Base-by-base conservation (phyloP, 805 yeast species). In the Suhomyces sp. region DNA sequence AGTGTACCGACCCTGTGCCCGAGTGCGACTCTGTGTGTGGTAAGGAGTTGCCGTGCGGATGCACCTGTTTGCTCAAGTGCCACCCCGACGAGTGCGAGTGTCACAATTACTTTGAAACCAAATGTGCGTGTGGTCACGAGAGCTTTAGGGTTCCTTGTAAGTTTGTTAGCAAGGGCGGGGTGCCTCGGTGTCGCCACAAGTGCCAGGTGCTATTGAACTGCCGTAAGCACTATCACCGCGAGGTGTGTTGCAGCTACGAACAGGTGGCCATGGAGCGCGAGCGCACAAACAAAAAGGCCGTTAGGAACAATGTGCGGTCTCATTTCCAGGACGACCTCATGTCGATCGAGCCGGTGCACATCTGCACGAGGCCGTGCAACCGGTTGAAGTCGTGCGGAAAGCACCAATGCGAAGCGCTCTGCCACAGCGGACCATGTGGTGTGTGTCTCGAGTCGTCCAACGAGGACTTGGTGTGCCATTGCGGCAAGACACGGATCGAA, bases 41-140 rank as follows among this genome's bases (percentile, higher is more conserved):
- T 4, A 87, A 86, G 64, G 48, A 51, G 6, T 66, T 89, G 39
- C 66, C 76, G 0, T 91, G 97, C 72, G 96, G 97, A 1, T 93
- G 83, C 57, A 61, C 55, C 15, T 91, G 97, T 67, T 73, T 76
- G 52, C 76, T 81, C 66, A 71, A 71, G 24, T 91, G 97, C 67
- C 97, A 91, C 66, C 78, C 75, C 12, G 97, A 96, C 0, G 76
- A 77, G 1, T 91, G 97, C 63, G 77, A 70, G 65, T 92, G 97
- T 67, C 74, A 67, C 56, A 78, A 79, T 56, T 53, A 73, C 25
- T 73, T 82, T 9, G 79, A 79, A 10, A 65, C 71, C 6, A 74
- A 73, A 44, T 91, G 97, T 67, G 65, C 76, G 0, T 91, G 97
- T 67, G 81, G 81, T 1, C 76, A 76, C 59, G 71, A 77, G 27